These are phyloP conservation scores for Petunia hybrid DNA, from an alignment of 305 asterid genomes.

Conservation along the genomic window DNA sequence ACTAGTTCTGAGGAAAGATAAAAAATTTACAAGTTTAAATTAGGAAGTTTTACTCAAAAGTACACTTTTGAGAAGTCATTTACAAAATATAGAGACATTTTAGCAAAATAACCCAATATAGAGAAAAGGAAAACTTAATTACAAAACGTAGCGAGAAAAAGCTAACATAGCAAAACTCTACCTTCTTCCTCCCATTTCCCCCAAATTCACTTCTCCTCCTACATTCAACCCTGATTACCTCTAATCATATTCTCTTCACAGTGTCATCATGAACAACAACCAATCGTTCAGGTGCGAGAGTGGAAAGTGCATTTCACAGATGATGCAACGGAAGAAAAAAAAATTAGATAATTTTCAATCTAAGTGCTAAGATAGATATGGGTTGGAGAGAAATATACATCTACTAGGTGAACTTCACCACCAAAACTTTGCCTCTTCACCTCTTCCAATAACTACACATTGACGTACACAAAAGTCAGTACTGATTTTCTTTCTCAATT, in stretches of 20 bases:
- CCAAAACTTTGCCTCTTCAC: constrained; percentile 70
- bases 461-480: constrained; percentile 34
- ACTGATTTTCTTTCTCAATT: background rate
- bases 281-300: constrained; percentile 85
- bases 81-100: no score
- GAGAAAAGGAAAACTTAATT: no score
- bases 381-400: constrained; percentile 53
- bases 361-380: background rate
- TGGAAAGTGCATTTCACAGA: constrained; percentile 85
- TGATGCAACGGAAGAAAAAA: constrained; percentile 37
- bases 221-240: background rate
- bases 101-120: no score
- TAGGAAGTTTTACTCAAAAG: no score
- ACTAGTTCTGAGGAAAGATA: no score
- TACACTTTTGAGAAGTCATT: no score
- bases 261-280: constrained; percentile 79
- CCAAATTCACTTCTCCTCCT: no score
- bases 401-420: constrained; percentile 73
- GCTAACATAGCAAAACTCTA: no score
- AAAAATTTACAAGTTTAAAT: no score
- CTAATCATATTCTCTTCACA: constrained; percentile 71
- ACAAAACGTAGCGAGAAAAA: no score
- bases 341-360: background rate
- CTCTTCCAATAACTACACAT: constrained; percentile 80
- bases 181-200: no score